Evolutionary conservation across 768 basidiomycete genomes (phyloP).

Genomic region (Tulasnella calospora): DNA sequence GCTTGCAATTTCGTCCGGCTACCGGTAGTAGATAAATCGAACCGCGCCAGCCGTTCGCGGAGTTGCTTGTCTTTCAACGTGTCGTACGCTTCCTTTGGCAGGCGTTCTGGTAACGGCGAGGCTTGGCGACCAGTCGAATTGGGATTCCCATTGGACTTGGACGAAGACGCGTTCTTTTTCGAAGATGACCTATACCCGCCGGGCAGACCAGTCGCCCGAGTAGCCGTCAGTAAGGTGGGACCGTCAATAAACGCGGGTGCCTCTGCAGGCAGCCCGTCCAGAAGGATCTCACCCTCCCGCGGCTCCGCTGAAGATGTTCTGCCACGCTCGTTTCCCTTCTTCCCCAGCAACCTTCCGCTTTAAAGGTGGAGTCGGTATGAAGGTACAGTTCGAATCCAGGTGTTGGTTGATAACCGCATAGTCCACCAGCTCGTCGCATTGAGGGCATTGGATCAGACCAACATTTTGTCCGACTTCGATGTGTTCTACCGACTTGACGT

Average conservation of each 20-base stretch:
- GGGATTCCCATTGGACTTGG: background rate
- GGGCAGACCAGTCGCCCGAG: background rate
- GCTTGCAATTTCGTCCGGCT: slow-evolving; percentile 12
- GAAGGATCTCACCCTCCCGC: background rate
- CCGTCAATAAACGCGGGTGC: background rate
- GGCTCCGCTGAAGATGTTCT: slow-evolving; percentile 17
- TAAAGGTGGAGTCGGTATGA: background rate
- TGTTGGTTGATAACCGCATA: slow-evolving; percentile 16
- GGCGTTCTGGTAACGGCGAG: slow-evolving; percentile 1
- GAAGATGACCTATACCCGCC: background rate
- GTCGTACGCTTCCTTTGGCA: slow-evolving; percentile 24
- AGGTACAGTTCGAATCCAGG: slow-evolving; percentile 17
- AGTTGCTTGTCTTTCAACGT: slow-evolving; percentile 23
- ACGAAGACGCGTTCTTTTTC: background rate
- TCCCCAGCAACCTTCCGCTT: background rate
- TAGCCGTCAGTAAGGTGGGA: background rate
- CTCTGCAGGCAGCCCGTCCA: background rate
- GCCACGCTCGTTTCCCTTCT: slow-evolving; percentile 23
- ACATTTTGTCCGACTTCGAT: too few relatives aligned
- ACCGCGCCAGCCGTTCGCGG: slow-evolving; percentile 12
- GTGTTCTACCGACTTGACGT: too few relatives aligned
- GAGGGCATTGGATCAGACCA: slow-evolving; percentile 22
- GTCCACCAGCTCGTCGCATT: slow-evolving; percentile 23
- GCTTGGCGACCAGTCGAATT: slow-evolving; percentile 10
- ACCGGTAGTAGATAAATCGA: slow-evolving; percentile 18